Evolutionary conservation across 352 stramenopile genomes (phyloP), one percentile per base, ranked within the genome.

Genomic region (Pythium utonaiense): DNA sequence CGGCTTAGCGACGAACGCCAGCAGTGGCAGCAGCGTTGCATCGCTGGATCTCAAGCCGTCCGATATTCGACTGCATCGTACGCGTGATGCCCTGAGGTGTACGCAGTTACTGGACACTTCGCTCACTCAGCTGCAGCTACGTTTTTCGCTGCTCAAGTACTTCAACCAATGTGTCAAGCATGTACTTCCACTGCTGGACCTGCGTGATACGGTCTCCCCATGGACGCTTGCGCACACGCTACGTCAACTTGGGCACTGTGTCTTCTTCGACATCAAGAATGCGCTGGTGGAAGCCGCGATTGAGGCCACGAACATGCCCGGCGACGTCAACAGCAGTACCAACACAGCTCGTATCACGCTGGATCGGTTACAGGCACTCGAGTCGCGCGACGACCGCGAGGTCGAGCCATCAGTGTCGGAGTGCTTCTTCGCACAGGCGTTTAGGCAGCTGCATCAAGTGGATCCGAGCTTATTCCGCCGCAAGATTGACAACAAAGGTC

Each of bases 391-490:
- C 55, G 86, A 96, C 44, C 80, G 87, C 8, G 83, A 95, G 59
- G 79, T 94, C 0, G 87, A 96, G 45, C 87, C 87, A 12, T 95
- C 84, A 0, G 79, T 93, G 13, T 96, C 87, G 1, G 79, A 97
- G 56, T 98, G 91, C 61, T 96, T 97, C 53, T 98, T 98, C 50
- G 91, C 88, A 0, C 94, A 98, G 63, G 89, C 91, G 16, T 98
- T 97, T 74, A 76, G 89, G 17, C 87, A 97, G 64, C 66, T 98
- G 40, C 70, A 93, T 48, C 65, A 83, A 41, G 91, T 95, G 3
- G 86, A 98, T 44, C 71, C 89, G 1, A 79, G 74, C 16, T 53
- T 96, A 19, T 85, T 98, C 27, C 80, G 93, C 6, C 78, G 87
- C 50, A 89, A 92, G 65, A 96, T 96, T 28, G 86, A 96, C 73